Percentiles rank a stretch among this genome's conserved stretches.
These are phyloP conservation scores for Ballota nigra DNA, from an alignment of 257 asterid species.

Conservation along the genomic window DNA sequence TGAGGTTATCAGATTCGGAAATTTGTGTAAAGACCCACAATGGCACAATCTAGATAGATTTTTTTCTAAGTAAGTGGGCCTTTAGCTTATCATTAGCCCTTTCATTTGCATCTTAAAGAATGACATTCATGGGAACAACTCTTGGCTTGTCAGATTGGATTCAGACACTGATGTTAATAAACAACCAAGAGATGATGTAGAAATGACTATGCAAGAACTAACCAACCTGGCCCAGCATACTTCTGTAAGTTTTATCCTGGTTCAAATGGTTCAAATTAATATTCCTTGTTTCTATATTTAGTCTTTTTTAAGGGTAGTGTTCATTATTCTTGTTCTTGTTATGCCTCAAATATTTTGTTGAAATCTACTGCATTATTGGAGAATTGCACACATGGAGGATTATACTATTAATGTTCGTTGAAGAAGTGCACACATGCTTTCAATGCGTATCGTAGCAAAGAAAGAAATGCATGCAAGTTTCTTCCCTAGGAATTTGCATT, in stretches of 20 bases:
- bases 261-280: not conserved
- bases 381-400: not conserved
- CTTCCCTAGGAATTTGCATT: not conserved
- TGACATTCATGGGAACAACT: conserved; percentile 23
- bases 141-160: conserved; percentile 63
- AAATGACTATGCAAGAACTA: conserved; percentile 85
- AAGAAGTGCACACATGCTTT: not conserved
- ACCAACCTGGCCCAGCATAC: conserved; percentile 85
- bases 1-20: conserved; percentile 90
- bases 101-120: conserved; percentile 11
- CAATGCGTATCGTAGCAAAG: not conserved
- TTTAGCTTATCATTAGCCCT: conserved; percentile 16
- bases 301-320: not conserved
- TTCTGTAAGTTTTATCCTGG: conserved; percentile 60
- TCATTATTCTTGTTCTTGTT: not conserved
- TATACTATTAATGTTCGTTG: conserved; percentile 1
- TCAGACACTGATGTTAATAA: conserved; percentile 63
- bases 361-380: not conserved
- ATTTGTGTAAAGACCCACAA: conserved; percentile 95
- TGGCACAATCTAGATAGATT: conserved; percentile 93
- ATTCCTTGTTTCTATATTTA: not conserved
- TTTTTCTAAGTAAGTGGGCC: conserved; percentile 62
- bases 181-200: conserved; percentile 72
- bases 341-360: conserved; percentile 16
- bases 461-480: not conserved